Evolutionary conservation across 106 monocot genomes (phyloP).

Genomic region (Platanthera zijinensis): DNA sequence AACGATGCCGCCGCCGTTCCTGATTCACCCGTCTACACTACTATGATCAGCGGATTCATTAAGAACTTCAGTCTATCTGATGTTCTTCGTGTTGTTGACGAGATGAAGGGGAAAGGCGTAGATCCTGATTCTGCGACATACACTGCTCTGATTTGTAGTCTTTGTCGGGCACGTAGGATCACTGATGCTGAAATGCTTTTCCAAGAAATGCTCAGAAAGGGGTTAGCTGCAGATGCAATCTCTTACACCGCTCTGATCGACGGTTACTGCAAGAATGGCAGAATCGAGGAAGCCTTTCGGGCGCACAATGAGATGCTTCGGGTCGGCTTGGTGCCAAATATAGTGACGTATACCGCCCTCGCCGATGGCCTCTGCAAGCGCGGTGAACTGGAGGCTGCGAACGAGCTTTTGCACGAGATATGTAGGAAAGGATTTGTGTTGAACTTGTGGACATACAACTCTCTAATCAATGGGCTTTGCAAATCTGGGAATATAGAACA

Average conservation of each 20-base stretch:
- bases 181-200: constrained; percentile 45
- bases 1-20: constrained; percentile 34
- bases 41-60: constrained; percentile 58
- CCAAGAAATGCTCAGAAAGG: constrained; percentile 50
- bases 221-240: constrained; percentile 55
- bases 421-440: constrained; percentile 58
- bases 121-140: constrained; percentile 58
- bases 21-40: constrained; percentile 69
- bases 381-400: constrained; percentile 73
- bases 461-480: constrained; percentile 88
- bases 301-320: constrained; percentile 71
- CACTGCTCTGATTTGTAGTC: constrained; percentile 59
- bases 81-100: constrained; percentile 31
- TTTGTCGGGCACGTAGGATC: constrained; percentile 46
- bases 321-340: constrained; percentile 55
- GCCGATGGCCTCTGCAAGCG: constrained; percentile 88
- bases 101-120: constrained; percentile 49
- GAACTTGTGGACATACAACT: constrained; percentile 78
- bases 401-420: constrained; percentile 88
- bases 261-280: constrained; percentile 76
- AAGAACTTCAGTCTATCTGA: constrained; percentile 35
- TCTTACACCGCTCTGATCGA: constrained; percentile 69
- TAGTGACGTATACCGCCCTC: constrained; percentile 89
- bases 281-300: constrained; percentile 52
- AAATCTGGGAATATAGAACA: constrained; percentile 81